A percentile compares a stretch with the other conserved stretches of the same genome.
Conservation (phyloP, 2,329 filamentous ascomycete species). For the Trichoderma semiorbis region DNA sequence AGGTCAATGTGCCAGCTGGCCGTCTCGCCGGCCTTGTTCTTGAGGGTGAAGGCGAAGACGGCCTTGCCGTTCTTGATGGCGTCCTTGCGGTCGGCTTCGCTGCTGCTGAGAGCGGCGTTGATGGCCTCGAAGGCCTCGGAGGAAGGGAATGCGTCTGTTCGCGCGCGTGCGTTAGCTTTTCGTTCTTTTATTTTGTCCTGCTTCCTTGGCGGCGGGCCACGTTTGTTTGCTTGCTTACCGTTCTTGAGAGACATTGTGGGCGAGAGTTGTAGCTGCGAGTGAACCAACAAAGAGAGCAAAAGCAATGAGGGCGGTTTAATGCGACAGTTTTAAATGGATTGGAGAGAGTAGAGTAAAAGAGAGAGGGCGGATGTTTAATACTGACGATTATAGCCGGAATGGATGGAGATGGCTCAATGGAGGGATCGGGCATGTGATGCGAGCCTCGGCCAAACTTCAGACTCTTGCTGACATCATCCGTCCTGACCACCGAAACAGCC, state of each 20-base stretch:
- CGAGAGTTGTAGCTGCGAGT: slow-evolving; percentile 8
- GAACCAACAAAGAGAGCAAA: not conserved
- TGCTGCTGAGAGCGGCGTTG: slow-evolving; percentile 62
- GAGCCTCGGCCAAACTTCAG: slow-evolving; percentile 27
- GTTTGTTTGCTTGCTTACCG: slow-evolving; percentile 45
- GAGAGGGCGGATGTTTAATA: slow-evolving; percentile 1
- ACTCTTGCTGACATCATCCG: slow-evolving; percentile 22
- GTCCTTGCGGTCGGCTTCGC: slow-evolving; percentile 73
- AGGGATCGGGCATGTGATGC: slow-evolving; percentile 30
- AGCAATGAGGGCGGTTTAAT: not conserved
- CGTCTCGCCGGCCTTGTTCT: slow-evolving; percentile 77
- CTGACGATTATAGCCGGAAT: slow-evolving; percentile 9
- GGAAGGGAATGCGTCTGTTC: slow-evolving; percentile 75
- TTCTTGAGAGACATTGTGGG: slow-evolving; percentile 69
- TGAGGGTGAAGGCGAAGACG: slow-evolving; percentile 87
- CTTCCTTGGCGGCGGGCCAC: not conserved
- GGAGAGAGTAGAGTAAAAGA: not conserved
- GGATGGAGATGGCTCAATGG: slow-evolving; percentile 1
- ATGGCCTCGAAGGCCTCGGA: slow-evolving; percentile 91
- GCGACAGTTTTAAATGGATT: not conserved
- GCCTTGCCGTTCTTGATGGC: slow-evolving; percentile 86
- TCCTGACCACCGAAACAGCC: not conserved
- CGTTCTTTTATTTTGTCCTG: too few relatives aligned
- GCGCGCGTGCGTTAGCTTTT: not conserved
- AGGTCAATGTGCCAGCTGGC: slow-evolving; percentile 94